phyloP scores from a whole-genome alignment of 1,284 basidiomycete species.

The Ganoderma sinense region DNA sequence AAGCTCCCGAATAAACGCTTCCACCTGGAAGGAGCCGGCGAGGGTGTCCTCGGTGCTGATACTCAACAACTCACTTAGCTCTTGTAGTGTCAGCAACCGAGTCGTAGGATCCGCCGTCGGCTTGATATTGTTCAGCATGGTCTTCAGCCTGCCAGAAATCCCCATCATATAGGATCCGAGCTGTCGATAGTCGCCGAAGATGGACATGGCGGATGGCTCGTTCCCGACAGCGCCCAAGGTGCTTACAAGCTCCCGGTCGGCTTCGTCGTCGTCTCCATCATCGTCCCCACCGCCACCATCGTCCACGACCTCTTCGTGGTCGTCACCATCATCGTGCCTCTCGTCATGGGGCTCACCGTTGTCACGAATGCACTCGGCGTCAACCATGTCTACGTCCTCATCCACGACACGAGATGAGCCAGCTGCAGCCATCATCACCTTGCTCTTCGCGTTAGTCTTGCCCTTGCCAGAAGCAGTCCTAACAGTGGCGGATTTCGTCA shows the following conservation, averaged over 20 bases:
- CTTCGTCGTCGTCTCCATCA: conserved; percentile 52
- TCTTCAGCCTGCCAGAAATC: conserved; percentile 86
- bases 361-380: conserved; percentile 68
- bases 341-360: conserved; percentile 60
- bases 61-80: conserved; percentile 93
- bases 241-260: conserved; percentile 43
- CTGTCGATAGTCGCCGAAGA: conserved; percentile 85
- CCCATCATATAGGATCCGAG: conserved; percentile 93
- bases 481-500: not conserved
- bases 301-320: conserved; percentile 52
- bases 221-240: conserved; percentile 59
- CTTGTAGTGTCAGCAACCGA: conserved; percentile 90
- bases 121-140: conserved; percentile 90
- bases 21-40: conserved; percentile 93
- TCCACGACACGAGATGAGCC: conserved; percentile 68
- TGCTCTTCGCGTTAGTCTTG: conserved; percentile 68
- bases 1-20: conserved; percentile 92
- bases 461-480: conserved; percentile 64
- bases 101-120: conserved; percentile 81
- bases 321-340: conserved; percentile 45
- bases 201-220: conserved; percentile 73
- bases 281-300: conserved; percentile 52
- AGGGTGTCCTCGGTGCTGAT: conserved; percentile 98
- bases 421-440: conserved; percentile 56
- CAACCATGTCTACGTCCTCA: conserved; percentile 80